Evolutionary conservation across 2,329 filamentous ascomycete species (phyloP).

Genomic region (Pseudogymnoascus pannorum): DNA sequence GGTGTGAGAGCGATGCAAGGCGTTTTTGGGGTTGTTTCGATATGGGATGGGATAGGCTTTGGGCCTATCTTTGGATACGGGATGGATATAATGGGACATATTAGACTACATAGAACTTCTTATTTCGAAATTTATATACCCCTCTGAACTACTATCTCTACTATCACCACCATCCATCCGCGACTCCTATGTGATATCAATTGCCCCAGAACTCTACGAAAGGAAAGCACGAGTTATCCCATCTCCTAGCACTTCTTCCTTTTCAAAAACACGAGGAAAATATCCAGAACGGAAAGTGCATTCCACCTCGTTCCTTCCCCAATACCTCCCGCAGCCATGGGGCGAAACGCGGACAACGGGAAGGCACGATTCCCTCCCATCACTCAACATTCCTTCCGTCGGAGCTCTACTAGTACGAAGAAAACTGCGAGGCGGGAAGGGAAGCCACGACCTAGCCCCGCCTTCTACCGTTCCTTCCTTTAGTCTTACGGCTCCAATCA

Average conservation of each 20-base stretch:
- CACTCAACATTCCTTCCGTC: neutral
- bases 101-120: slow-evolving; percentile 3
- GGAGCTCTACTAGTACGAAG: neutral
- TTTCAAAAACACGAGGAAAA: neutral
- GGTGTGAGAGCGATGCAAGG: neutral
- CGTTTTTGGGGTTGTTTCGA: neutral
- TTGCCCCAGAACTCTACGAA: neutral
- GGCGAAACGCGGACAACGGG: neutral
- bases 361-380: neutral
- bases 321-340: neutral
- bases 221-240: neutral
- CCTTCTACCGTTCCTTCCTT: neutral
- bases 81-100: neutral
- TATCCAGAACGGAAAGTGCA: neutral
- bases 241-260: neutral
- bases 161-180: neutral
- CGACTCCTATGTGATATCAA: neutral
- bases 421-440: neutral
- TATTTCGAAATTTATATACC: slow-evolving; percentile 1
- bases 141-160: neutral
- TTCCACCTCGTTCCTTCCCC: neutral
- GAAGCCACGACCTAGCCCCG: neutral
- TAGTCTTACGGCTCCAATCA: too few species aligned
- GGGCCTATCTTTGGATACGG: neutral
- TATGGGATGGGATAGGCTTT: neutral